Evolutionary conservation across 2,329 filamentous ascomycete species (phyloP).

Genomic region (Rutstroemia sp.): DNA sequence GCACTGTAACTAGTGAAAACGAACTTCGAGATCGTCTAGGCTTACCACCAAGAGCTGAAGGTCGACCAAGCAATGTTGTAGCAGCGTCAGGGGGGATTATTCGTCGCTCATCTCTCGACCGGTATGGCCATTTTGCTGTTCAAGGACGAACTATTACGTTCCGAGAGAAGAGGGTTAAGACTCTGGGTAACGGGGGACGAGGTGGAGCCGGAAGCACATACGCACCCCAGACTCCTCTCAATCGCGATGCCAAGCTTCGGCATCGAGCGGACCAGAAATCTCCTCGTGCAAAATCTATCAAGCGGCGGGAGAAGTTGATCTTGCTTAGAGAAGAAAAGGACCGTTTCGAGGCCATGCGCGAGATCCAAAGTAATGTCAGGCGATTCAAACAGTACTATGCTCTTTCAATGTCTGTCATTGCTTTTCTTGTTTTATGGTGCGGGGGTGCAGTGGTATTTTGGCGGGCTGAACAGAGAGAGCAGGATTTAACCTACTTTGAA

Average conservation of each 20-base stretch:
- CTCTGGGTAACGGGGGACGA: slow-evolving; percentile 18
- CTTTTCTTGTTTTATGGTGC: slow-evolving; percentile 58
- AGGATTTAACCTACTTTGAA: slow-evolving; percentile 54
- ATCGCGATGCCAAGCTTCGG: slow-evolving; percentile 24
- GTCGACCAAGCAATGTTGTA: slow-evolving; percentile 8
- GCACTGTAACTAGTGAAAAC: slow-evolving; percentile 44
- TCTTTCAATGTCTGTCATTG: slow-evolving; percentile 47
- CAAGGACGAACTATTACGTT: slow-evolving; percentile 31
- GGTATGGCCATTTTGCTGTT: slow-evolving; percentile 32
- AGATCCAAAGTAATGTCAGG: slow-evolving; percentile 48
- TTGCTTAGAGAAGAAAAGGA: slow-evolving; percentile 51
- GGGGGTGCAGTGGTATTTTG: slow-evolving; percentile 60
- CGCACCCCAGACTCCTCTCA: slow-evolving; percentile 13
- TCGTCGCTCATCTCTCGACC: slow-evolving; percentile 20
- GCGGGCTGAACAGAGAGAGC: slow-evolving; percentile 44
- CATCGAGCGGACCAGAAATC: slow-evolving; percentile 11
- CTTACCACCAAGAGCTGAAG: slow-evolving; percentile 22
- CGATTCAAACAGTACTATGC: slow-evolving; percentile 56
- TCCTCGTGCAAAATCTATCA: slow-evolving; percentile 9
- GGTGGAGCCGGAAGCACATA: slow-evolving; percentile 21
- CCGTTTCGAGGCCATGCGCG: slow-evolving; percentile 57
- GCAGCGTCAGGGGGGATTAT: slow-evolving; percentile 17
- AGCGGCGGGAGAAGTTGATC: slow-evolving; percentile 36
- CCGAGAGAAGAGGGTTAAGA: slow-evolving; percentile 22
- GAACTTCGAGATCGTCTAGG: slow-evolving; percentile 37